phyloP scores from a whole-genome alignment of 768 basidiomycete species.

The Sarcomyxa edulis region DNA sequence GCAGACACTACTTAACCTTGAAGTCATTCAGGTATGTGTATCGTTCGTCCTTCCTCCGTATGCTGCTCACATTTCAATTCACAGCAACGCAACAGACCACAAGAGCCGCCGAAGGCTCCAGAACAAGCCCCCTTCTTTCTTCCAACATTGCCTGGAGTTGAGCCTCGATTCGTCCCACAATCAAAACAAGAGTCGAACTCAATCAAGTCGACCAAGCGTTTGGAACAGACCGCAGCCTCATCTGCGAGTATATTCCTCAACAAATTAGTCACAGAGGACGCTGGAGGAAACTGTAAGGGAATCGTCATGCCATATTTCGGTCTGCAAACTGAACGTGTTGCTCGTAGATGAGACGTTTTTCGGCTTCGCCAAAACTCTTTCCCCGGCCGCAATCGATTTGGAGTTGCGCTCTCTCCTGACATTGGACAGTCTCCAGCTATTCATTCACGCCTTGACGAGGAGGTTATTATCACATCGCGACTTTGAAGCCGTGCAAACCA shows the following conservation, averaged over 20 bases:
- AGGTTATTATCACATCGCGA: slow-evolving; percentile 79
- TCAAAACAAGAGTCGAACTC: slow-evolving; percentile 29
- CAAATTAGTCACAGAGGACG: slow-evolving; percentile 50
- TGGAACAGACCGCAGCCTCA: slow-evolving; percentile 46
- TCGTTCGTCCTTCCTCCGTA: background rate
- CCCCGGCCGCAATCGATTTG: slow-evolving; percentile 87
- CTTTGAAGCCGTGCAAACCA: slow-evolving; percentile 92
- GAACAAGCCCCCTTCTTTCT: slow-evolving; percentile 98
- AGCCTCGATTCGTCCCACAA: slow-evolving; percentile 62
- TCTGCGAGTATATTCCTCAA: slow-evolving; percentile 68
- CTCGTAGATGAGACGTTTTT: slow-evolving; percentile 76
- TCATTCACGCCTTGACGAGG: slow-evolving; percentile 67
- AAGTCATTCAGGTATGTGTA: slow-evolving; percentile 76
- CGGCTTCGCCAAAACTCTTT: slow-evolving; percentile 75
- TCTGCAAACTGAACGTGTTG: slow-evolving; percentile 1
- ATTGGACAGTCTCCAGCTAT: slow-evolving; percentile 55
- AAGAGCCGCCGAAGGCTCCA: slow-evolving; percentile 90
- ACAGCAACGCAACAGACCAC: slow-evolving; percentile 94
- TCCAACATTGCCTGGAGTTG: slow-evolving; percentile 85
- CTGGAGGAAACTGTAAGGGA: slow-evolving; percentile 65
- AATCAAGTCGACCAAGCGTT: slow-evolving; percentile 41
- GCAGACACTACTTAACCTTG: slow-evolving; percentile 96
- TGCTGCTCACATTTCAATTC: background rate
- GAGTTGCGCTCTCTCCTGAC: slow-evolving; percentile 79
- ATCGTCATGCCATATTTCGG: background rate